Evolutionary conservation across 768 basidiomycete species (phyloP), one percentile per base, ranked within the genome.

Genomic region (Amylocystis lapponica): DNA sequence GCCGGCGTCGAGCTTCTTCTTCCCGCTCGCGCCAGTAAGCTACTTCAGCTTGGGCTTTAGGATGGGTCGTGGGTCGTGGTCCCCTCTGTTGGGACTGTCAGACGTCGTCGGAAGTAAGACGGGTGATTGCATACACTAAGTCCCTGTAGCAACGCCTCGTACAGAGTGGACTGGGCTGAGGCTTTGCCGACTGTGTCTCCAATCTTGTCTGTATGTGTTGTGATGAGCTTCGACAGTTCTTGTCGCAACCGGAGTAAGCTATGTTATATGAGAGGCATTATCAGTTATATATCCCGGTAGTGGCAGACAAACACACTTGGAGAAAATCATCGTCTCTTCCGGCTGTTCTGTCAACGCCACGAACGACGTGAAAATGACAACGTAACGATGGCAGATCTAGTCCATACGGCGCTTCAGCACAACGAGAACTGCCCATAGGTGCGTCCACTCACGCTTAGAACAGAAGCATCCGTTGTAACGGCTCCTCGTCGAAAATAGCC

Each of bases 301-400:
- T 13, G n/a, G 32, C 16, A 42, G 16, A 17, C 14, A 16, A 34
- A 16, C 81, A 52, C 57, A 95, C 95, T 93, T 93, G 19, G 86
- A 80, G 57, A 96, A 96, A 36, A 98, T 86, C 93, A 97, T 96
- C 8, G 89, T 89, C 60, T 96, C 94, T 52, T 96, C 91, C 31
- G 81, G 83, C 47, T 87, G 83, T 29, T 76, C 76, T 3, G 87
- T 89, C 50, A 99, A 66, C 22, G 79, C 76, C 17, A 94, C 79
- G 49, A 93, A 80, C 2, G 85, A 80, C 47, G 81, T 83, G 70
- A 98, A 98, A 55, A 96, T 59, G 13, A 69, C 68, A 12, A 83
- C 72, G 61, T 98, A 99, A 45, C 81, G 78, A 38, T 71, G 74
- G 59, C 85, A 87, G 12, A 93, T 78, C 86, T 74, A 50, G 5